Base-by-base conservation (phyloP, 2,329 filamentous ascomycete species). In the Simplicillium aogashimaense region DNA sequence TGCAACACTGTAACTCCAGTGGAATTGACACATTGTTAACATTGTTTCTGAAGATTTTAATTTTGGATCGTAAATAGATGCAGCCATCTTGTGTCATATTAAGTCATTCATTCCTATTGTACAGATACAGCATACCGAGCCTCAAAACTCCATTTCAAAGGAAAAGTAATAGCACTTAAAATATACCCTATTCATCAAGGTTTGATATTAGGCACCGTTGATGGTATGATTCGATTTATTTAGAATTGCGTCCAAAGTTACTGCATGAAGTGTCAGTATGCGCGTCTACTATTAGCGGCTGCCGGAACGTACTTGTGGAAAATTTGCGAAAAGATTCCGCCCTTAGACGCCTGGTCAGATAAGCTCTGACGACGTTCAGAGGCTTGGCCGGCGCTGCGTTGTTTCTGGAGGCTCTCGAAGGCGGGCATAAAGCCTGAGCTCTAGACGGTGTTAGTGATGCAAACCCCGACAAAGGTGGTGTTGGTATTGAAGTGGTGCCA, bases 351-450 rank as follows among this genome's bases (percentile, higher is more conserved):
- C 52, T 78, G 74, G 42, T 78, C 74, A 25, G 63, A 64, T 48
- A 78, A 59, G 50, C 72, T 76, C 51, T 71, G 66, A 6, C 74
- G 70, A 12, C 74, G 68, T n/a, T 67, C 66, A 2, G 43, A 48
- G 17, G 68, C 65, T 42, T 68, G 62, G 36, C 58, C 59, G 15
- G 57, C 55, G 39, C 66, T 53, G 38, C 71, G 67, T 57, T 75
- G 76, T 42, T 71, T 66, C 45, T 67, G 60, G 2, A 78, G 66
- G 11, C 65, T 59, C 4, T 73, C 66, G 53, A 76, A 78, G 38
- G 57, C 52, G 17, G 61, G 61, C 49, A 70, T 59, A 36, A 67
- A 64, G 36, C 65, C 59, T 7, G 69, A 72, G 50, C 66, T 67
- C 64, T 69, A 42, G 20, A 13, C 9, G 20, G 20, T 25, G 20